Percentiles rank a stretch among this genome's conserved stretches.
These are phyloP conservation scores for Eutypella sp. DNA, from an alignment of 2,329 filamentous ascomycete genomes.

Conservation along the genomic window DNA sequence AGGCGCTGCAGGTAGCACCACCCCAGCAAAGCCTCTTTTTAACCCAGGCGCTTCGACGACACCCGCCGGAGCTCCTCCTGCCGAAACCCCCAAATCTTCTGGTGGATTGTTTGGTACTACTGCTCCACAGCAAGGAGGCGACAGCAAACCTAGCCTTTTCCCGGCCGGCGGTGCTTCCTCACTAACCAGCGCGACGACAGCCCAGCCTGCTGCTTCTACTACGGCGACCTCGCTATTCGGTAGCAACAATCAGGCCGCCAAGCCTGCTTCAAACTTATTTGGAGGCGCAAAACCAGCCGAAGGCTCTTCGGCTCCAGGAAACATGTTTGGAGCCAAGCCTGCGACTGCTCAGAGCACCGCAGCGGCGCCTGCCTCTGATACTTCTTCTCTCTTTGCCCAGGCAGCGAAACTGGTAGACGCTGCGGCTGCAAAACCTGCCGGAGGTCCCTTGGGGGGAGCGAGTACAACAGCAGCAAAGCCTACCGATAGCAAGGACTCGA, in stretches of 20 bases:
- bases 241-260: constrained; percentile 12
- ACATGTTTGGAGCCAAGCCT: constrained; percentile 20
- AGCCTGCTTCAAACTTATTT: constrained; percentile 15
- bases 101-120: constrained; percentile 22
- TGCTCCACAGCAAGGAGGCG: constrained; percentile 28
- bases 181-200: constrained; percentile 21
- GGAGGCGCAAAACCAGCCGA: constrained; percentile 21
- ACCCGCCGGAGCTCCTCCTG: constrained; percentile 50
- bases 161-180: constrained; percentile 8
- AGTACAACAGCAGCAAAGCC: constrained; percentile 3
- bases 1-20: constrained; percentile 24
- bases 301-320: constrained; percentile 10
- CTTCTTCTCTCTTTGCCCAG: constrained; percentile 15
- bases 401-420: constrained; percentile 19
- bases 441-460: constrained; percentile 17
- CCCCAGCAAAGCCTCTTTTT: constrained; percentile 45
- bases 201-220: constrained; percentile 23
- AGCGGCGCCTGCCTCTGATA: constrained; percentile 7
- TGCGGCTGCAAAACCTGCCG: constrained; percentile 14
- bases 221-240: constrained; percentile 16
- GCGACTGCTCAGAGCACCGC: constrained; percentile 9
- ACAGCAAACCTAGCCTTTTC: constrained; percentile 20
- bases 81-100: constrained; percentile 28
- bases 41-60: constrained; percentile 45
- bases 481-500: background rate